Conservation (phyloP, 2,329 filamentous ascomycete genomes). For the Amphichorda felina region DNA sequence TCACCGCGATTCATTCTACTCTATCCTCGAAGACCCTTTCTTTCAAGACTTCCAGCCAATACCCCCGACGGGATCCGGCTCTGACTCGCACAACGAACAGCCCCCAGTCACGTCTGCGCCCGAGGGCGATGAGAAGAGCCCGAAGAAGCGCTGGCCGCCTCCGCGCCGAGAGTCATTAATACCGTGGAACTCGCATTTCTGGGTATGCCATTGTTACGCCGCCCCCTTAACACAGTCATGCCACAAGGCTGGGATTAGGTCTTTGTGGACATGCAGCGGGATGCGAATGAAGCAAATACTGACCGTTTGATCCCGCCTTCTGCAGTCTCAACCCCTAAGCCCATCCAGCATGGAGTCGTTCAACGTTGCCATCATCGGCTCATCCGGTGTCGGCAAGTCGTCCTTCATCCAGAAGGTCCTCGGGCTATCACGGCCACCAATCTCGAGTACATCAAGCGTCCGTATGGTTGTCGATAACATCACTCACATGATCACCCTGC, state of each 20-base stretch:
- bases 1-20: conserved; percentile 36
- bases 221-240: background rate
- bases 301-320: background rate
- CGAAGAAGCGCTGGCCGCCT: conserved; percentile 26
- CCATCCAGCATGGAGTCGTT: conserved; percentile 41
- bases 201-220: conserved; percentile 17
- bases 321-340: background rate
- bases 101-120: background rate
- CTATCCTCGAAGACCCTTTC: conserved; percentile 44
- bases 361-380: conserved; percentile 56
- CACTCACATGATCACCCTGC: conserved; percentile 45
- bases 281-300: no score
- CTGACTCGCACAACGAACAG: background rate
- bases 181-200: conserved; percentile 20
- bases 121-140: conserved; percentile 11
- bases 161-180: conserved; percentile 37
- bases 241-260: no score
- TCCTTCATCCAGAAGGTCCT: conserved; percentile 54
- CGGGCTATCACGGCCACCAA: conserved; percentile 39
- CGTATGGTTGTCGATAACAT: conserved; percentile 47
- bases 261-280: no score
- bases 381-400: conserved; percentile 55
- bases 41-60: conserved; percentile 20
- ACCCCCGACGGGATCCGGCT: conserved; percentile 9
- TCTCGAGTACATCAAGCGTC: conserved; percentile 40